These are phyloP conservation scores for Bipolaris victoriae DNA, from an alignment of 2,329 filamentous ascomycete genomes.

Conservation along the genomic window DNA sequence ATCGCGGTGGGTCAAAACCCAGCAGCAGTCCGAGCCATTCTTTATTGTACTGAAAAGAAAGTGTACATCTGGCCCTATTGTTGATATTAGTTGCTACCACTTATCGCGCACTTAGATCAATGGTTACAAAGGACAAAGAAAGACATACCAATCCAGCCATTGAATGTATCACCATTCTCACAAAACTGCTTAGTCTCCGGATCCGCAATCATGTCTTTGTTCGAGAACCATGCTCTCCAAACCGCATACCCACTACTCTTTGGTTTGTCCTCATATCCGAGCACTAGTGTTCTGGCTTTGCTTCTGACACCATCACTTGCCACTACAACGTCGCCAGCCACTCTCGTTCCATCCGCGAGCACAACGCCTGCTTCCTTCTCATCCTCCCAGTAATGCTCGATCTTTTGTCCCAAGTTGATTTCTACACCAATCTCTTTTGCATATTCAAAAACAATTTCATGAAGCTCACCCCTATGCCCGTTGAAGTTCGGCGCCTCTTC, in stretches of 20 bases:
- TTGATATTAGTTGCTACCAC: not conserved
- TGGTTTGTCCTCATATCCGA: slow-evolving; percentile 60
- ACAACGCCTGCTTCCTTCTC: slow-evolving; percentile 59
- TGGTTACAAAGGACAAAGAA: not conserved
- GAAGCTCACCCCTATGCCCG: slow-evolving; percentile 66
- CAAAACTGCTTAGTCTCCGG: slow-evolving; percentile 48
- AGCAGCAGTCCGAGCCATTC: slow-evolving; percentile 46
- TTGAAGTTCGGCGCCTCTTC: slow-evolving; percentile 63
- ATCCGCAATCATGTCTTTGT: slow-evolving; percentile 49
- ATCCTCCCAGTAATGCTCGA: slow-evolving; percentile 63
- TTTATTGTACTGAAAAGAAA: slow-evolving; percentile 48
- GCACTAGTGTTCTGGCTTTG: slow-evolving; percentile 58
- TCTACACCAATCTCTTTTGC: slow-evolving; percentile 62
- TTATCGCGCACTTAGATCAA: not conserved
- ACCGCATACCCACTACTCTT: slow-evolving; percentile 62
- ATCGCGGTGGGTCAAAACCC: slow-evolving; percentile 47
- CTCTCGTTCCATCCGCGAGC: slow-evolving; percentile 56
- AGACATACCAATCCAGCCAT: slow-evolving; percentile 45
- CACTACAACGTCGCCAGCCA: slow-evolving; percentile 57
- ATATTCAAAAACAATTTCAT: slow-evolving; percentile 65
- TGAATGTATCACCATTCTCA: slow-evolving; percentile 47
- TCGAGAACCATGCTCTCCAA: slow-evolving; percentile 56
- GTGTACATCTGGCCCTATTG: slow-evolving; percentile 45
- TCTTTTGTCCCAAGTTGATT: slow-evolving; percentile 60
- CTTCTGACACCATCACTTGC: slow-evolving; percentile 62